Evolutionary conservation across 2,329 filamentous ascomycete species (phyloP), one percentile per base, ranked within the genome.

Genomic region (Venturia nashicola): DNA sequence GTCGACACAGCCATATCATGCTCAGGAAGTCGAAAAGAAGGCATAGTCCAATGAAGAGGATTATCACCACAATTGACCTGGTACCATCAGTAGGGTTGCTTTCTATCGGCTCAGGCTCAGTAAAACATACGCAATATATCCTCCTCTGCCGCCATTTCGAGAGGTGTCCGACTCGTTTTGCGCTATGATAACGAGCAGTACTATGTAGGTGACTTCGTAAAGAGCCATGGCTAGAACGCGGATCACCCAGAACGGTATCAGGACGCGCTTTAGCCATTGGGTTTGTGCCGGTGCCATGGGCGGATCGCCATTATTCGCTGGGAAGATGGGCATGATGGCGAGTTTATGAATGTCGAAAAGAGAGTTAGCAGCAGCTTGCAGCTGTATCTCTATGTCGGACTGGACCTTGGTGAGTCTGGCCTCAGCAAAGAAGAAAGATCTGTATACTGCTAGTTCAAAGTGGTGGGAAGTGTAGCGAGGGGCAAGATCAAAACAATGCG

Each of bases 221-320:
- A 75, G 68, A 48, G 74, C 8, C 69, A 74, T 73, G 8, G 73
- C 64, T 36, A 69, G 64, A 51, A 73, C 71, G 16, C 74, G 70
- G 27, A 75, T 54, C 3, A 69, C 63, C 74, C 73, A 76, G 63
- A 74, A 71, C 4, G 74, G 73, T 12, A 76, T 66, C 51, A 76
- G 68, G 43, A 76, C 68, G 59, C 74, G 71, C 69, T 74, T 75
- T 67, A 74, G 72, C 73, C 73, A 76, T 61, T 63, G 66, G n/a
- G 64, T 60, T 60, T 60, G 51, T 36, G 51, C 27, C n/a, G 51
- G 51, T 20, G 51, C 51, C 46, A 51, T 51, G 20, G 46, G 46
- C 46, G 46, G 46, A 20, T 51, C 20, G 46, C 8, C 20, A 27
- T 51, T 27, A 23, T 51, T 51, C 20, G 20, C 7, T 32, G 46